Percentiles rank a stretch among this genome's conserved stretches.
Conservation (phyloP, 1,284 basidiomycete genomes). For the Ganoderma lingzhi region DNA sequence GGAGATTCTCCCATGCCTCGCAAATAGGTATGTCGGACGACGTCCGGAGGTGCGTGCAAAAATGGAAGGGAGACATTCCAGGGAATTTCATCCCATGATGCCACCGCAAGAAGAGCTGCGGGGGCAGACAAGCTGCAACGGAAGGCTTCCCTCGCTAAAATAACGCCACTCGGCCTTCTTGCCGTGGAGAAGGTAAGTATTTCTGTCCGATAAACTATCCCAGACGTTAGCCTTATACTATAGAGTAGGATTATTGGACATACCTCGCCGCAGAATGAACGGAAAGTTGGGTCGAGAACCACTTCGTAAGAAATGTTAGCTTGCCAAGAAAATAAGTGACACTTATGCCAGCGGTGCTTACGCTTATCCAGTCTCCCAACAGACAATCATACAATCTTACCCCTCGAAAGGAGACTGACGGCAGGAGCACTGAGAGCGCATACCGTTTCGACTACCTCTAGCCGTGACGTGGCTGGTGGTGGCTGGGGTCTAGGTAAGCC, state of each 20-base stretch:
- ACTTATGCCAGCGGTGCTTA: neutral
- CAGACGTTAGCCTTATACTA: neutral
- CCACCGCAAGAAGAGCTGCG: neutral
- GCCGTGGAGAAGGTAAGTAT: too few species aligned
- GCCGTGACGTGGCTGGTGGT: neutral
- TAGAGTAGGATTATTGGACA: neutral
- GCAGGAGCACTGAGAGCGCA: neutral
- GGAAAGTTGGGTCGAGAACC: neutral
- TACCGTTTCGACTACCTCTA: neutral
- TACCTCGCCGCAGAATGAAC: neutral
- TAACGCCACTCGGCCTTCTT: slow-evolving; percentile 1
- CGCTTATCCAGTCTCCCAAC: neutral
- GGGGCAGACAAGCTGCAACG: slow-evolving; percentile 1
- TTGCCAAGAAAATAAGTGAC: neutral
- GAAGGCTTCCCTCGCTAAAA: too few species aligned
- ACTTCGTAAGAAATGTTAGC: too few species aligned
- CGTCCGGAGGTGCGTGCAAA: neutral
- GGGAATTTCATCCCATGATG: neutral
- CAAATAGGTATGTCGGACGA: neutral
- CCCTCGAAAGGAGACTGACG: neutral
- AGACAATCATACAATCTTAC: neutral
- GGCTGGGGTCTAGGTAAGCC: neutral
- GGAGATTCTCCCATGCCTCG: neutral
- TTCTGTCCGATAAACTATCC: neutral
- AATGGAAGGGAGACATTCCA: neutral